Evolutionary conservation across 139 green algal genomes (phyloP).

Genomic region (Diplosphaera chodatii): DNA sequence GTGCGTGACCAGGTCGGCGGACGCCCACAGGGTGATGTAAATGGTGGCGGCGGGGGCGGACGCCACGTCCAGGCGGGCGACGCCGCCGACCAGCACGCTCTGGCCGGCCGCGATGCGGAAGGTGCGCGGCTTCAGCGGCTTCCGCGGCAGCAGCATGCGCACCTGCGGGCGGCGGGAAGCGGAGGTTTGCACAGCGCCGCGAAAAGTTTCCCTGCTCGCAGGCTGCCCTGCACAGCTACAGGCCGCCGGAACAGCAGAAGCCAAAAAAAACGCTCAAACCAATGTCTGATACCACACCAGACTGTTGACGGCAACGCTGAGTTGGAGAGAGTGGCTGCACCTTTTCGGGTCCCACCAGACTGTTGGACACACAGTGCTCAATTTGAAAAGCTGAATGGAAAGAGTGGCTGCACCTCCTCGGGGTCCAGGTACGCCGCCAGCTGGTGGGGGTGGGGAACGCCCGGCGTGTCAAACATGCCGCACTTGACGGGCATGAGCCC

Average conservation of each 20-base stretch:
- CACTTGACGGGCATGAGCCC: conserved; percentile 70
- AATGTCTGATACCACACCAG: too few relatives aligned
- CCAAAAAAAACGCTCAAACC: too few relatives aligned
- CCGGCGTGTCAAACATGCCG: conserved; percentile 88
- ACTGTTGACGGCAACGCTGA: too few relatives aligned
- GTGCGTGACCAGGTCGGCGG: conserved; percentile 68
- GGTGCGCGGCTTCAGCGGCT: conserved; percentile 74
- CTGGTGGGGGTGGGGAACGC: conserved; percentile 88
- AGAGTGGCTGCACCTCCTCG: conserved; percentile 52
- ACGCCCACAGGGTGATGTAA: conserved; percentile 89
- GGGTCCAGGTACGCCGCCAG: conserved; percentile 55
- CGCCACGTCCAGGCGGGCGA: conserved; percentile 89
- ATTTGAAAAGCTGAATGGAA: too few relatives aligned
- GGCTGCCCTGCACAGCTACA: too few relatives aligned
- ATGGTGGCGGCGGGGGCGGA: conserved; percentile 56
- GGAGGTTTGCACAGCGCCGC: too few relatives aligned
- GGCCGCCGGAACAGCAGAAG: too few relatives aligned
- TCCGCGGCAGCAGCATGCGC: conserved; percentile 59
- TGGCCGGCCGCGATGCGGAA: conserved; percentile 68
- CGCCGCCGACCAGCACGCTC: conserved; percentile 73
- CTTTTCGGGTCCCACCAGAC: too few relatives aligned
- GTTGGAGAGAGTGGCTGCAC: too few relatives aligned
- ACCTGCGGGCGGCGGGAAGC: conserved; percentile 28
- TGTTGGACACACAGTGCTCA: too few relatives aligned
- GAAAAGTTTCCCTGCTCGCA: too few relatives aligned